Evolutionary conservation across 805 yeast species (phyloP).

Genomic region (Grigorovia transvaalensis): DNA sequence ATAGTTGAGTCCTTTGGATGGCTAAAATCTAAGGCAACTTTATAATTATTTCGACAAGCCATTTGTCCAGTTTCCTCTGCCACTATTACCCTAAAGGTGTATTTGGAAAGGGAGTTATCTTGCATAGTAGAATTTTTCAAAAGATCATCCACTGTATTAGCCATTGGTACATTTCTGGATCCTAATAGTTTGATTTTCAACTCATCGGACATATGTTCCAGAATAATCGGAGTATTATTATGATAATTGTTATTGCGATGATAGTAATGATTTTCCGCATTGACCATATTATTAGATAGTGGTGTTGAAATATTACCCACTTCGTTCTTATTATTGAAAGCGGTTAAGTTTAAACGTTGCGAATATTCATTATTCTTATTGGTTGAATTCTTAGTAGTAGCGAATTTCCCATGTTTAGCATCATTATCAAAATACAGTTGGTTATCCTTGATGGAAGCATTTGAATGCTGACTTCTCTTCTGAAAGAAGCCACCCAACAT

Average conservation of each 20-base stretch:
- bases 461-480: background rate
- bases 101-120: background rate
- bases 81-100: slow-evolving; percentile 27
- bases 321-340: background rate
- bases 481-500: background rate
- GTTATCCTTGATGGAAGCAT: background rate
- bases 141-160: background rate
- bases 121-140: background rate
- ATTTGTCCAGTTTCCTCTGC: slow-evolving; percentile 32
- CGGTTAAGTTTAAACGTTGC: background rate
- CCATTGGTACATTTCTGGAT: slow-evolving; percentile 12
- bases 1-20: slow-evolving; percentile 15
- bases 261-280: background rate
- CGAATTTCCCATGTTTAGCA: background rate
- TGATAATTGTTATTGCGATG: background rate
- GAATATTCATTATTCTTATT: background rate
- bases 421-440: background rate
- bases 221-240: slow-evolving; percentile 8
- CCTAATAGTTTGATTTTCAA: slow-evolving; percentile 22
- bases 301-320: background rate
- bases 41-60: slow-evolving; percentile 29
- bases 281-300: background rate
- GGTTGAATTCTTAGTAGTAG: background rate
- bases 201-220: slow-evolving; percentile 24
- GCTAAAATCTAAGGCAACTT: slow-evolving; percentile 26